phyloP scores from a whole-genome alignment of 2,329 filamentous ascomycete species.

The Paraphaeosphaeria sporulosa region DNA sequence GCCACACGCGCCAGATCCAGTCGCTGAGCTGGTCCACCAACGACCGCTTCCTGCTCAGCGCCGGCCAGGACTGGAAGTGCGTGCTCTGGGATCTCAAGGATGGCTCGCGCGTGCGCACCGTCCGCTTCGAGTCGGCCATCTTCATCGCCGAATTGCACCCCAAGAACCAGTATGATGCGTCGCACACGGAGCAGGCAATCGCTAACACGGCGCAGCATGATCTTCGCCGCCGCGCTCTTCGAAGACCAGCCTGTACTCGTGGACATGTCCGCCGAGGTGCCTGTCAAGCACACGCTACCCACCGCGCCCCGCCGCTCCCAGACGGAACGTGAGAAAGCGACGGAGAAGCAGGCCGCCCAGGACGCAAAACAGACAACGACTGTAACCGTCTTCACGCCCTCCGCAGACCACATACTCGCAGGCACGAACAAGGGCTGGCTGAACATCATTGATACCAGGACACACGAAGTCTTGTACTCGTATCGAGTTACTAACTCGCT shows the following conservation, averaged over 20 bases:
- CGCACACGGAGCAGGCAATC: background rate
- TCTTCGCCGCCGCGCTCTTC: constrained; percentile 90
- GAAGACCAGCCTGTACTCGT: constrained; percentile 92
- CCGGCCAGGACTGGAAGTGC: constrained; percentile 95
- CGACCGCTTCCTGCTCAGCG: constrained; percentile 88
- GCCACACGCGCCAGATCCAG: constrained; percentile 92
- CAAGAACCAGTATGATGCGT: constrained; percentile 74
- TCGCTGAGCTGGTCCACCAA: constrained; percentile 94
- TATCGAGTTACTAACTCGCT: constrained; percentile 87
- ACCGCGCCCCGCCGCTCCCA: constrained; percentile 81
- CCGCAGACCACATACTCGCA: constrained; percentile 86
- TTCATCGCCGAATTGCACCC: constrained; percentile 97
- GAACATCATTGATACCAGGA: constrained; percentile 88
- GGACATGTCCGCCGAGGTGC: constrained; percentile 74
- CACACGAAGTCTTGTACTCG: constrained; percentile 85
- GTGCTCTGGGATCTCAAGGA: constrained; percentile 92
- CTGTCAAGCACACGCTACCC: constrained; percentile 78
- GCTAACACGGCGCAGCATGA: constrained; percentile 61
- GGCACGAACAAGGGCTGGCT: constrained; percentile 96
- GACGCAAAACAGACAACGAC: constrained; percentile 96
- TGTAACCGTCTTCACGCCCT: constrained; percentile 84
- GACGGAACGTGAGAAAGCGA: constrained; percentile 73
- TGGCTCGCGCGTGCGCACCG: constrained; percentile 76
- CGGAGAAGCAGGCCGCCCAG: constrained; percentile 86
- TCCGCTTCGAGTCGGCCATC: constrained; percentile 90